Conservation (phyloP, 2,329 filamentous ascomycete genomes). For the Fusarium foetens region DNA sequence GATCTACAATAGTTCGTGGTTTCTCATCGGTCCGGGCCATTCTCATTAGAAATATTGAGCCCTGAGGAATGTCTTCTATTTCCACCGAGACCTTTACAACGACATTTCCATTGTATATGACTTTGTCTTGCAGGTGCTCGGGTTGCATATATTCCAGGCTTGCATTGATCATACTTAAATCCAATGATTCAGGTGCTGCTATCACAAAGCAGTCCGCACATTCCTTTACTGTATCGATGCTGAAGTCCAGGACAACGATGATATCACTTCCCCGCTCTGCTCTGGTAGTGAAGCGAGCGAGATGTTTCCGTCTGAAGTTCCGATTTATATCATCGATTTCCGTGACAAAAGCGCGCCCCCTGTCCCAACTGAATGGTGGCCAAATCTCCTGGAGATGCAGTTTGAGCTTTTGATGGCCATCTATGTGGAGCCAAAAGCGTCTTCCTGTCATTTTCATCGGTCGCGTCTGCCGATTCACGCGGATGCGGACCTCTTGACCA, state of each 20-base stretch:
- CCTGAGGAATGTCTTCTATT: not conserved
- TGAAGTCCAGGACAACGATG: not conserved
- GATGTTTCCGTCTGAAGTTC: accelerated
- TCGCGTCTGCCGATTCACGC: not conserved
- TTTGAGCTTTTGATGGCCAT: not conserved
- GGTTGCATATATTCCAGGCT: not conserved
- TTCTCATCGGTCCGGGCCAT: not conserved
- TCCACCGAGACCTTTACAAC: accelerated
- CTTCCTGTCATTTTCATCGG: accelerated
- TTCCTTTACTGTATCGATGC: not conserved
- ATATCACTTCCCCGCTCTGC: not conserved
- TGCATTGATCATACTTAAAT: accelerated
- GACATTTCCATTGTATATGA: not conserved
- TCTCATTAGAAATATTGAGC: not conserved
- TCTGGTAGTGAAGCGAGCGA: not conserved
- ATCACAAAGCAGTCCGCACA: not conserved
- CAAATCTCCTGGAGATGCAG: not conserved
- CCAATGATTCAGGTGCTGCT: accelerated
- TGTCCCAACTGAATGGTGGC: not conserved
- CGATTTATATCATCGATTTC: not conserved
- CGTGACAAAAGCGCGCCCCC: not conserved
- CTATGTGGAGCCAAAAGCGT: not conserved
- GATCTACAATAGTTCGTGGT: accelerated
- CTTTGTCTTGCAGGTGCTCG: accelerated
- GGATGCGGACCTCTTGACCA: not conserved